A percentile compares a stretch with the other conserved stretches of the same genome.
Evolutionary conservation across 805 yeast species (phyloP).

Genomic region (Ogataea philodendri): DNA sequence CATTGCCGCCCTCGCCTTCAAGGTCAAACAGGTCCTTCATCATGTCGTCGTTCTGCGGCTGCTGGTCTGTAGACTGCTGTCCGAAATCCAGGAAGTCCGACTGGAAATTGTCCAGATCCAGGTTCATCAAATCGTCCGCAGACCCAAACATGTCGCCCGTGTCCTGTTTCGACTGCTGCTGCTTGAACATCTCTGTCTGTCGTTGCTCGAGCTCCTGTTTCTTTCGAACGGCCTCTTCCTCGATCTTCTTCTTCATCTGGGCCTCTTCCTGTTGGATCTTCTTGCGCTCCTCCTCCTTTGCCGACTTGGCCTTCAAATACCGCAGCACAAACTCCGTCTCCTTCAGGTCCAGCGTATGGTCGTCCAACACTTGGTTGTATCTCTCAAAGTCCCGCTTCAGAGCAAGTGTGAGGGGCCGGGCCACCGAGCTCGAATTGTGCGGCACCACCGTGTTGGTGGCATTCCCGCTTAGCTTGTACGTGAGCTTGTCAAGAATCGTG

Average conservation of each 20-base stretch:
- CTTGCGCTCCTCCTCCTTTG: constrained; percentile 28
- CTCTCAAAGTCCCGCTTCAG: constrained; percentile 27
- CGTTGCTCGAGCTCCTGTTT: constrained; percentile 18
- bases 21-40: constrained; percentile 14
- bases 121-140: constrained; percentile 28
- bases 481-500: constrained; percentile 31
- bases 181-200: constrained; percentile 16
- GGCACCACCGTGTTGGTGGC: constrained; percentile 29
- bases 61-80: constrained; percentile 7
- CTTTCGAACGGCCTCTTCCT: constrained; percentile 22
- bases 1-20: constrained; percentile 3
- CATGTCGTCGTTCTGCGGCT: constrained; percentile 10
- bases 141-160: constrained; percentile 10
- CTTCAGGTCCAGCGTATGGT: constrained; percentile 27
- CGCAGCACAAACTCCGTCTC: constrained; percentile 30
- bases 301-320: constrained; percentile 27
- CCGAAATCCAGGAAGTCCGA: constrained; percentile 22
- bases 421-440: constrained; percentile 29
- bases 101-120: constrained; percentile 29
- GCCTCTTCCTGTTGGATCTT: constrained; percentile 25
- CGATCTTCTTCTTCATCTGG: constrained; percentile 20
- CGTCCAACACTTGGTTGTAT: constrained; percentile 32
- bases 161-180: constrained; percentile 14
- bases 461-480: constrained; percentile 26
- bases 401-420: constrained; percentile 26